Percentiles rank a stretch among this genome's conserved stretches.
These are phyloP conservation scores for Teratosphaeria destructans DNA, from an alignment of 2,329 filamentous ascomycete species.

Conservation along the genomic window DNA sequence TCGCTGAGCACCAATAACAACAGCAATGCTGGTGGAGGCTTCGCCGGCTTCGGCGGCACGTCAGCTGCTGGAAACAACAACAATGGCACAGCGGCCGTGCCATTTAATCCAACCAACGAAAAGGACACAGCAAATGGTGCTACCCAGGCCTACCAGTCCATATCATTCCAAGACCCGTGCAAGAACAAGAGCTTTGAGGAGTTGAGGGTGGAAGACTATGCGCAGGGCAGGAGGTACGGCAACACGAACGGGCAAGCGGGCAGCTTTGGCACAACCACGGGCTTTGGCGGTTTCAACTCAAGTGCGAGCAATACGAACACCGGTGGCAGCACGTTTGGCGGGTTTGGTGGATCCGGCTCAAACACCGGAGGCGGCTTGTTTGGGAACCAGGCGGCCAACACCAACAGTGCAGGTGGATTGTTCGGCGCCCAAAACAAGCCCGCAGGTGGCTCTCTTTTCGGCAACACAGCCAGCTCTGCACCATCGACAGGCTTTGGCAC, in stretches of 20 bases:
- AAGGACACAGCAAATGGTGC: slow-evolving; percentile 57
- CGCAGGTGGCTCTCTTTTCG: slow-evolving; percentile 25
- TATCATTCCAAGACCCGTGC: slow-evolving; percentile 69
- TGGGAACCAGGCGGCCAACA: slow-evolving; percentile 44
- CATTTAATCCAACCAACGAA: slow-evolving; percentile 60
- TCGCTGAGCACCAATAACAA: slow-evolving; percentile 24
- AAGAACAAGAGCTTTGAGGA: slow-evolving; percentile 80
- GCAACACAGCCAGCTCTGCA: slow-evolving; percentile 11
- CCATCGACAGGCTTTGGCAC: slow-evolving; percentile 9
- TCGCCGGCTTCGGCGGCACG: slow-evolving; percentile 24
- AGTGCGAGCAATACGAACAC: slow-evolving; percentile 22
- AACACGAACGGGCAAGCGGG: slow-evolving; percentile 72
- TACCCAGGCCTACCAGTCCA: slow-evolving; percentile 63
- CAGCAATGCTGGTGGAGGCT: slow-evolving; percentile 18
- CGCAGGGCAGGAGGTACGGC: slow-evolving; percentile 72
- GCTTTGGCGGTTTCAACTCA: slow-evolving; percentile 34
- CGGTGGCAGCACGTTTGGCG: slow-evolving; percentile 19
- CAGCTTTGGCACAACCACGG: slow-evolving; percentile 63
- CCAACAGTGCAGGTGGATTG: slow-evolving; percentile 13
- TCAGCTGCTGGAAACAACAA: slow-evolving; percentile 42
- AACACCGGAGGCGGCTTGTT: slow-evolving; percentile 33
- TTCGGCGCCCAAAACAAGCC: slow-evolving; percentile 32
- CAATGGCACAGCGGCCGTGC: slow-evolving; percentile 55
- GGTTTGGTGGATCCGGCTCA: slow-evolving; percentile 16
- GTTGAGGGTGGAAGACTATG: slow-evolving; percentile 65